phyloP scores from a whole-genome alignment of 352 stramenopile species.

The Phytophthora chlamydospora region DNA sequence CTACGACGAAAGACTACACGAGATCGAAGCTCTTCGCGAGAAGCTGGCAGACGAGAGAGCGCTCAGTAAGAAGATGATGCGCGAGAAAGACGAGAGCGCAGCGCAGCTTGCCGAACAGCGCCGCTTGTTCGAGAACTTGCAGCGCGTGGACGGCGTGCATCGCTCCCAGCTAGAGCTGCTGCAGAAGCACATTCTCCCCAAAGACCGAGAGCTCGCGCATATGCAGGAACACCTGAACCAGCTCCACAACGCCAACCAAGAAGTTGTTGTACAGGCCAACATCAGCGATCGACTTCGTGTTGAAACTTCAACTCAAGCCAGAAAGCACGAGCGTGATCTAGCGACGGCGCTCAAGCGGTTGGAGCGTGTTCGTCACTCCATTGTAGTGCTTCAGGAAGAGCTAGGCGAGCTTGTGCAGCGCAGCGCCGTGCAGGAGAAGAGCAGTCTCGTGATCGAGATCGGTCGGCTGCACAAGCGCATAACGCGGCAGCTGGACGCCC shows the following conservation, averaged over 20 bases:
- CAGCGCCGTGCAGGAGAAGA: constrained; percentile 72
- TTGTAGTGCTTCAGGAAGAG: constrained; percentile 70
- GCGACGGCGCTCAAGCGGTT: constrained; percentile 38
- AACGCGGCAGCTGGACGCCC: constrained; percentile 52
- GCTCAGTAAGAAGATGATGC: constrained; percentile 29
- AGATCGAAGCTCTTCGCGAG: constrained; percentile 44
- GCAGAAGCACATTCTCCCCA: constrained; percentile 71
- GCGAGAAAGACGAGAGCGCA: constrained; percentile 51
- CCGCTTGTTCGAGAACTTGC: constrained; percentile 52
- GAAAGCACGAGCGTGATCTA: constrained; percentile 54
- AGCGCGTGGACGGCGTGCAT: constrained; percentile 74
- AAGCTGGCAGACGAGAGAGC: constrained; percentile 45
- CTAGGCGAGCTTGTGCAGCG: constrained; percentile 62
- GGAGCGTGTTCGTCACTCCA: constrained; percentile 57
- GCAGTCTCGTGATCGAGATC: constrained; percentile 60
- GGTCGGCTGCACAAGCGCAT: constrained; percentile 72
- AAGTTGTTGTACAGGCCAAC: constrained; percentile 75
- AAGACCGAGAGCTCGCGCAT: constrained; percentile 65
- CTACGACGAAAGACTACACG: constrained; percentile 29
- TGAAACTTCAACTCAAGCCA: constrained; percentile 47
- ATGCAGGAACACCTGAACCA: constrained; percentile 70
- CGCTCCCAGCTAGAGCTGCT: constrained; percentile 76
- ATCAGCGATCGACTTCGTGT: constrained; percentile 64
- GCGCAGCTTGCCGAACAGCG: constrained; percentile 45
- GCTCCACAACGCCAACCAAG: constrained; percentile 67